Evolutionary conservation across 257 asterid genomes (phyloP).

Genomic region (Nicotiana paniculata): DNA sequence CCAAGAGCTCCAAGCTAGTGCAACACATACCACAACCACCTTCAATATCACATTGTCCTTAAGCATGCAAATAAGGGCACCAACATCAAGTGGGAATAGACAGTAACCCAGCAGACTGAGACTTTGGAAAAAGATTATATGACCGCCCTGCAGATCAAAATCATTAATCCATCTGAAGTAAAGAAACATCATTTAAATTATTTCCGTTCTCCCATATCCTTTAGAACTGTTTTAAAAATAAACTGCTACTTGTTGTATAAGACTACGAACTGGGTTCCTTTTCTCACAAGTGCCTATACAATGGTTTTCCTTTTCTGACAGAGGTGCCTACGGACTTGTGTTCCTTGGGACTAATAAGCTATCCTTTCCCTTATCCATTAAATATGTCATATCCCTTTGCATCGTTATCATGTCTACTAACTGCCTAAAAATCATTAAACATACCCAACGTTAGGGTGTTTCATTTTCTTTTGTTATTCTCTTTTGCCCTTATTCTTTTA

Average conservation of each 20-base stretch:
- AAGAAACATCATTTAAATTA: background rate
- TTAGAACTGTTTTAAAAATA: background rate
- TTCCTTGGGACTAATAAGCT: background rate
- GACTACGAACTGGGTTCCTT: background rate
- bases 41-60: conserved; percentile 68
- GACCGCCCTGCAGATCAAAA: conserved; percentile 63
- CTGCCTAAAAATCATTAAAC: background rate
- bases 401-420: background rate
- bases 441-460: background rate
- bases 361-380: background rate
- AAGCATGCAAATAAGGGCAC: conserved; percentile 82
- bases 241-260: background rate
- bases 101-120: conserved; percentile 88
- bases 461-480: background rate
- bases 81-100: conserved; percentile 79
- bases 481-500: background rate
- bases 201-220: background rate
- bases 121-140: conserved; percentile 97
- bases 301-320: background rate
- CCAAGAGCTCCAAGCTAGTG: conserved; percentile 97
- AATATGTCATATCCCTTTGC: background rate
- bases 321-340: background rate
- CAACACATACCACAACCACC: conserved; percentile 63
- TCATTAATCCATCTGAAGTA: background rate
- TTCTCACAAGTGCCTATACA: background rate